Base-by-base conservation (phyloP, 805 yeast species). In the Starmerella kuoi region DNA sequence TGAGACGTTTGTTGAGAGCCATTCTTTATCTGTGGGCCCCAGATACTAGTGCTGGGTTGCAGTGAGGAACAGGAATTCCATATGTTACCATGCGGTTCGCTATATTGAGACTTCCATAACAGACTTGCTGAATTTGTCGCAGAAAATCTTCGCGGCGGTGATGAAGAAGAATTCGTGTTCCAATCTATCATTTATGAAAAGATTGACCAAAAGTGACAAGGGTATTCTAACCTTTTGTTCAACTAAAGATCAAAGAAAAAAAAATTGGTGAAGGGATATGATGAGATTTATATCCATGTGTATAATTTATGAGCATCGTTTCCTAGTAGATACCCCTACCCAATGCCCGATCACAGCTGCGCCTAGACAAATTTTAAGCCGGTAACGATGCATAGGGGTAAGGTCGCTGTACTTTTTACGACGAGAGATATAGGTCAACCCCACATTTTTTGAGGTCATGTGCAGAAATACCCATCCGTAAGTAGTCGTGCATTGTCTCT, bases 21-120 rank as follows among this genome's bases (percentile, higher is more conserved):
- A 12, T n/a, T 5, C n/a, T 38, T 35, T 8, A 45, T 35, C 23
- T 42, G 47, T 2, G 42, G 31, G 5, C 50, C 50, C 50, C 50
- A 46, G 9, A 46, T 46, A 22, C 44, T 46, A 3, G 36, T 34
- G 37, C 48, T 46, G 9, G 50, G 50, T 40, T 46, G 50, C 21
- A 46, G 28, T 3, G 26, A 11, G 14, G 35, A 11, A 18, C 28
- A 28, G 14, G 31, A 28, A 9, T 23, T 25, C 44, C 39, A 35
- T 8, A 22, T 20, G 19, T 38, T 38, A 18, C 35, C 37, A 8
- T 31, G 23, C 8, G 31, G 31, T 23, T 38, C 37, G 23, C 28
- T 18, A 27, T 38, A 32, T 26, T 23, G 31, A 11, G 37, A 25
- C 31, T 14, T 6, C 42, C 32, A 31, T 14, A 38, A 31, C 8